Base-by-base conservation (phyloP, 1,284 basidiomycete species). In the Ustilago shanxiensis region DNA sequence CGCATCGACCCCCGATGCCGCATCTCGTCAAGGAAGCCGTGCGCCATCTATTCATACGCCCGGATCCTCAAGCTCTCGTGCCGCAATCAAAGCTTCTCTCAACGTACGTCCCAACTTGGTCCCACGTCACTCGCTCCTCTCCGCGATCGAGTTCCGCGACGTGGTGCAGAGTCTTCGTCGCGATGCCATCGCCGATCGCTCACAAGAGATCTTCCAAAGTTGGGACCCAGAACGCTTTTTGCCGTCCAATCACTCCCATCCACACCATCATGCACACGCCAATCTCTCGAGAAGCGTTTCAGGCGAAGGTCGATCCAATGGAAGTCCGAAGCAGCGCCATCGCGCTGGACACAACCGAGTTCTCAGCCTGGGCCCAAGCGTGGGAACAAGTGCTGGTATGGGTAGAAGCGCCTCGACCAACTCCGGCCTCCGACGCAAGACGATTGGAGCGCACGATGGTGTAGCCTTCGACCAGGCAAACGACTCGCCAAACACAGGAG, bases 61-160 rank as follows among this genome's bases (percentile, higher is more conserved):
- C 0, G 74, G 63, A n/a, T 72, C 70, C 2, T 28, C 60, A 9
- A 50, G 22, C 22, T 72, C 74, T 33, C 58, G 60, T 10, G 44
- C 57, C 2, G 53, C 53, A 10, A 24, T 63, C 39, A 66, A 60
- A 14, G 35, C 61, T 1, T 31, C 57, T 10, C 70, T 66, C 24
- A 66, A 44, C 28, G 37, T 73, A 3, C 66, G 71, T 10, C 75
- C 75, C 39, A 73, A 69, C 55, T 52, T 79, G 45, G 68, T 79
- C 3, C 80, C 86, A 3, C 54, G 80, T 5, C 80, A 83, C 61
- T 96, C 95, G 7, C 89, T 98, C 1, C 90, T 97, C 2, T 93
- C 95, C 10, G 95, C 95, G 0, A 90, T 98, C 59, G 95, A 98
- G 86, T 98, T 98, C 86, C 89, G 94, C 29, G 92, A 95, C 69